Conservation (phyloP, 2,329 filamentous ascomycete genomes). For the Colletotrichum sp. region DNA sequence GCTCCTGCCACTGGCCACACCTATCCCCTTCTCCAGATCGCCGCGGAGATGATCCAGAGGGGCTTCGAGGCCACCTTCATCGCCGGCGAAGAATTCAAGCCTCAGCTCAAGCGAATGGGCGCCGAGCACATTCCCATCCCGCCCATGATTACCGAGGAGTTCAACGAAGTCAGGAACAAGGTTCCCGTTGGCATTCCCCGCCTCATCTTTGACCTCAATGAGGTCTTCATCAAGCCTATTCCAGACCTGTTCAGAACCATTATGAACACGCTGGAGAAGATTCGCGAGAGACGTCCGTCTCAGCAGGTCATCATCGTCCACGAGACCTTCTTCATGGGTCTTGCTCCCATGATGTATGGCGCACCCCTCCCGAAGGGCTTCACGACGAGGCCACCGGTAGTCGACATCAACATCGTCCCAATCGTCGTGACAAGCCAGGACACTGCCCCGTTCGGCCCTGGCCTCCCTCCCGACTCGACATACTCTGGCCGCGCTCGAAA, state of each 20-base stretch:
- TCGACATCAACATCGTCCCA: slow-evolving; percentile 45
- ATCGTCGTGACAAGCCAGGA: slow-evolving; percentile 41
- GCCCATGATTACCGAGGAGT: slow-evolving; percentile 17
- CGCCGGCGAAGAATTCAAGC: slow-evolving; percentile 38
- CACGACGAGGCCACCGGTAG: slow-evolving; percentile 34
- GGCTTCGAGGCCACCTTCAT: slow-evolving; percentile 50
- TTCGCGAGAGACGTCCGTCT: slow-evolving; percentile 34
- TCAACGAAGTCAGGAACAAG: slow-evolving; percentile 19
- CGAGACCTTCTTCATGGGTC: slow-evolving; percentile 43
- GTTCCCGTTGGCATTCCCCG: slow-evolving; percentile 28
- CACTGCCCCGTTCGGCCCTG: slow-evolving; percentile 41
- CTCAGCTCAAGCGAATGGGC: slow-evolving; percentile 39
- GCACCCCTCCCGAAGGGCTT: slow-evolving; percentile 43
- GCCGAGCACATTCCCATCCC: slow-evolving; percentile 35
- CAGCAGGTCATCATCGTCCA: slow-evolving; percentile 47
- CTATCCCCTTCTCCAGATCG: slow-evolving; percentile 35
- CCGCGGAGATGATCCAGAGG: slow-evolving; percentile 37
- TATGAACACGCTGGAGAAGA: slow-evolving; percentile 37
- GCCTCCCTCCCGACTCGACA: slow-evolving; percentile 41
- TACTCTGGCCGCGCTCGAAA: slow-evolving; percentile 40
- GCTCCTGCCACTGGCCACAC: slow-evolving; percentile 35
- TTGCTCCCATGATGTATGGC: slow-evolving; percentile 41
- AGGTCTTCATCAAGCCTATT: slow-evolving; percentile 37
- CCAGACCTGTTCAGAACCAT: slow-evolving; percentile 35
- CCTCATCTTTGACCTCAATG: slow-evolving; percentile 36